These are phyloP conservation scores for Rhexocercosporidium sp. DNA, from an alignment of 2,329 filamentous ascomycete genomes.

Conservation along the genomic window DNA sequence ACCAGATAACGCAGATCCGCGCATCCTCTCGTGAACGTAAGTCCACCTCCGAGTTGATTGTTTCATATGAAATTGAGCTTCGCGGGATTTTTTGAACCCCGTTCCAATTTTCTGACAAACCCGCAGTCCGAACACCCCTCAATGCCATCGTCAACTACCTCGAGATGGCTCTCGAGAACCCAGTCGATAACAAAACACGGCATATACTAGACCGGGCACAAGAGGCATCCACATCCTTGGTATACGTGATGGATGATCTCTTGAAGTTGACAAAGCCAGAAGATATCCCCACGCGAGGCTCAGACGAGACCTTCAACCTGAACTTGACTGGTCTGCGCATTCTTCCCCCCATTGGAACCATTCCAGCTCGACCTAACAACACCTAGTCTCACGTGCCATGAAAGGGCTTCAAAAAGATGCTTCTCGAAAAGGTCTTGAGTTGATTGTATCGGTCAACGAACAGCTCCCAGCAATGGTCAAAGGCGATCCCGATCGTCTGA, in stretches of 20 bases:
- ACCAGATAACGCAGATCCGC: constrained; percentile 30
- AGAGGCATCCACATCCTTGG: constrained; percentile 31
- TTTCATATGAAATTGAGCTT: no score
- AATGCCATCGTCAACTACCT: constrained; percentile 35
- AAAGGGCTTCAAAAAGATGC: constrained; percentile 31
- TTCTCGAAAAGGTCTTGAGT: constrained; percentile 29
- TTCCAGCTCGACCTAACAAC: background rate
- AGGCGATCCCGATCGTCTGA: constrained; percentile 31
- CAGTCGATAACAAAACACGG: constrained; percentile 29
- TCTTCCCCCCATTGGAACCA: background rate
- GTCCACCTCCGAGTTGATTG: no score
- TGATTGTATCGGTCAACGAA: constrained; percentile 30
- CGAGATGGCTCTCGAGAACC: constrained; percentile 33
- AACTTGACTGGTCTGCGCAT: constrained; percentile 11
- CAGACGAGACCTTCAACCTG: constrained; percentile 31
- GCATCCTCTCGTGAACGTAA: constrained; percentile 32
- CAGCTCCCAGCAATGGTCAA: constrained; percentile 30
- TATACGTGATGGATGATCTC: constrained; percentile 33
- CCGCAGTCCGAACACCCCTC: constrained; percentile 30
- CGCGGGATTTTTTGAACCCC: no score
- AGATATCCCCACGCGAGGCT: constrained; percentile 16
- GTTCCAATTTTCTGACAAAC: background rate
- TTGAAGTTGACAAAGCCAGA: constrained; percentile 33
- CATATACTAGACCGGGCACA: constrained; percentile 31
- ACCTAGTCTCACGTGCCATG: constrained; percentile 25